Base-by-base conservation (phyloP, 2,329 filamentous ascomycete species). In the Leptographium wingfieldii region DNA sequence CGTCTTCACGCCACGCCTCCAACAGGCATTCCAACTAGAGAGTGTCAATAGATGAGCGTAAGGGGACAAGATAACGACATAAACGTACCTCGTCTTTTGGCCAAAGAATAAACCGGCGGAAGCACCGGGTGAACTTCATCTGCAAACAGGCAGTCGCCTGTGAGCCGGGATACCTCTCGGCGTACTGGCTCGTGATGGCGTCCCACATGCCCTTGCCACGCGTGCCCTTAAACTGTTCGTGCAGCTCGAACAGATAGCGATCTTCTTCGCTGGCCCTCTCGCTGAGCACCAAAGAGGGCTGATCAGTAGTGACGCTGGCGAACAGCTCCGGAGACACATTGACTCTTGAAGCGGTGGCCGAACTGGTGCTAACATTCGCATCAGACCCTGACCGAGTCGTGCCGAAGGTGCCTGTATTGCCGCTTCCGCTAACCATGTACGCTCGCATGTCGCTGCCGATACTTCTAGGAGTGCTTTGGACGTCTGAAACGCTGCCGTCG, bases 151-250 rank as follows among this genome's bases (percentile, higher is more conserved):
- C 77, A 63, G 79, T 66, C 53, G 19, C 64, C 60, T 49, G 60
- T 66, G 29, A 22, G 12, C 46, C 57, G 3, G 61, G 48, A 6
- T 70, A 71, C 16, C 70, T 69, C 62, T 73, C 71, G 11, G 61
- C 61, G 62, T 73, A 82, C 60, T 77, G 74, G 5, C 66, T 67
- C 56, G 75, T 73, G 60, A 83, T 81, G 48, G 73, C 72, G 29
- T 80, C 75, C 80, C 80, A 83, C 79, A 83, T 83, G 40, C 80
- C 78, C 63, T 80, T 79, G 19, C 80, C 80, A 65, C 79, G 80
- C 57, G 74, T 72, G 25, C 74, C 66, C 19, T 74, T 69, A 64
- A 76, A 73, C 29, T 74, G 66, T 66, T 74, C 75, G 14, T 79
- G 73, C n/a, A 78, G 73, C 31, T 77, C 70, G 56, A 81, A 77